Evolutionary conservation across 169 alveolate genomes (phyloP).

Genomic region (Hepatocystis sp.): DNA sequence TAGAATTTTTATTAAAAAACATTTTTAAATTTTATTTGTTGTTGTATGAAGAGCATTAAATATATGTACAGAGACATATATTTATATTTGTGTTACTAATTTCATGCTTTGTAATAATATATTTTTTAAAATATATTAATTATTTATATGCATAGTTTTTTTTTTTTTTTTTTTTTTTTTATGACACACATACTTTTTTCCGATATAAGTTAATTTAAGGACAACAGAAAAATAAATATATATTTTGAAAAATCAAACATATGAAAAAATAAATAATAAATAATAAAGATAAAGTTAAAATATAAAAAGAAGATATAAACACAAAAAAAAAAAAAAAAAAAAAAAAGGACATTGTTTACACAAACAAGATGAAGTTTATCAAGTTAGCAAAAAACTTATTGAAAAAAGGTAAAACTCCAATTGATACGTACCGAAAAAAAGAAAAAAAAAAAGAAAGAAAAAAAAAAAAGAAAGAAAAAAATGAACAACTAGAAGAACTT

Average conservation of each 20-base stretch:
- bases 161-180: constrained; percentile 13
- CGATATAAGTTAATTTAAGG: background rate
- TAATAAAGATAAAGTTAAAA: background rate
- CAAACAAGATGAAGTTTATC: constrained; percentile 5
- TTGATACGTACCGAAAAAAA: constrained; percentile 58
- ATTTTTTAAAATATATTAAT: too few relatives aligned
- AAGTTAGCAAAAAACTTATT: constrained; percentile 10
- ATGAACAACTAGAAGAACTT: constrained; percentile 48
- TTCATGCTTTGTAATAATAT: too few relatives aligned
- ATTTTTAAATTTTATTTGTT: too few relatives aligned
- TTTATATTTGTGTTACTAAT: too few relatives aligned
- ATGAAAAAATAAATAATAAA: background rate
- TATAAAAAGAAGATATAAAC: background rate
- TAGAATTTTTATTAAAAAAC: too few relatives aligned
- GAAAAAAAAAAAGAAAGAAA: constrained; percentile 58
- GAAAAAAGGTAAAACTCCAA: constrained; percentile 47
- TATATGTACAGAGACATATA: too few relatives aligned
- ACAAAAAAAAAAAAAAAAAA: background rate
- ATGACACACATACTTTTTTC: background rate
- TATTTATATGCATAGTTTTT: too few relatives aligned
- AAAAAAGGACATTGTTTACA: background rate
- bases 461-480: constrained; percentile 46
- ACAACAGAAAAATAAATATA: background rate
- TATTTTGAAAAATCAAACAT: background rate
- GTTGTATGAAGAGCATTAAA: too few relatives aligned